These are phyloP conservation scores for Daldinia sp. DNA, from an alignment of 2,329 filamentous ascomycete genomes.

Conservation along the genomic window DNA sequence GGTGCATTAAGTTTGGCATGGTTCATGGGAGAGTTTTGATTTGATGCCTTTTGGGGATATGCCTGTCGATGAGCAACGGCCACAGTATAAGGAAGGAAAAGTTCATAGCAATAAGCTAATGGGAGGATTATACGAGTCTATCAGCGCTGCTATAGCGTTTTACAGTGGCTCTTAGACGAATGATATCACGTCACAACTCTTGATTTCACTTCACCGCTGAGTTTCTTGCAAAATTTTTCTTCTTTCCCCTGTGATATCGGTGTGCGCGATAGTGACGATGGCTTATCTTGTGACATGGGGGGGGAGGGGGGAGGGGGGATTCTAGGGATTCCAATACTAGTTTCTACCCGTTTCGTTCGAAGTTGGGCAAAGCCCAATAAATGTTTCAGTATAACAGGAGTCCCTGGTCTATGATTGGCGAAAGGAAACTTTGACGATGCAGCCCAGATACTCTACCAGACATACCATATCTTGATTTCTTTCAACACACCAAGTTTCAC, in stretches of 20 bases:
- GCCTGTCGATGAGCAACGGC: conserved; percentile 29
- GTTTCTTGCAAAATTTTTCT: conserved; percentile 6
- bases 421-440: conserved; percentile 27
- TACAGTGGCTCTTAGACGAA: conserved; percentile 20
- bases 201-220: conserved; percentile 8
- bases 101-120: conserved; percentile 15
- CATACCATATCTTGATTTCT: conserved; percentile 24
- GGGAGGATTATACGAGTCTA: conserved; percentile 6
- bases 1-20: conserved; percentile 22
- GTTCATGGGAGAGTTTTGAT: conserved; percentile 11
- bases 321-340: conserved; percentile 1
- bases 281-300: conserved; percentile 18
- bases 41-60: conserved; percentile 33
- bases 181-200: conserved; percentile 34
- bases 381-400: conserved; percentile 32
- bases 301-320: no score
- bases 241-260: conserved; percentile 3
- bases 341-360: conserved; percentile 29
- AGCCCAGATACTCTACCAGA: no score
- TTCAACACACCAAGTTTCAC: conserved; percentile 29
- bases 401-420: conserved; percentile 31
- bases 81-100: conserved; percentile 2
- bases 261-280: no score
- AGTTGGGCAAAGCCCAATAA: conserved; percentile 16
- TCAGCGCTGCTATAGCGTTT: conserved; percentile 16